A percentile compares a stretch with the other conserved stretches of the same genome.
These are phyloP conservation scores for Brachypodium distachyon DNA, from an alignment of 202 grass and related monocot species.

Conservation along the genomic window DNA sequence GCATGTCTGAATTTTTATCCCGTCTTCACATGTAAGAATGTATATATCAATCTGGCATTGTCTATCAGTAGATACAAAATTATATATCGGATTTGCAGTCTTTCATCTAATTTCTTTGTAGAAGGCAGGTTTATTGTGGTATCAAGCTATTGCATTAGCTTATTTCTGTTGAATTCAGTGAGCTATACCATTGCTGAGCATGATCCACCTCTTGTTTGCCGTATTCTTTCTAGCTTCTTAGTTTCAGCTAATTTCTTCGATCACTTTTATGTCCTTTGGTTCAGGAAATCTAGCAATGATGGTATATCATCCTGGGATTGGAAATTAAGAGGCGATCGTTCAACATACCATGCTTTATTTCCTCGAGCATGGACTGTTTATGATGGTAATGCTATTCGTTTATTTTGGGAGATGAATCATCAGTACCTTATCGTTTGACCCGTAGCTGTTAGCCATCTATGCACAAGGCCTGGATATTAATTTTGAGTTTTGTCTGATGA, in stretches of 20 bases:
- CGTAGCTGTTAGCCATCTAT: background rate
- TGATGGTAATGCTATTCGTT: constrained; percentile 62
- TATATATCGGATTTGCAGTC: background rate
- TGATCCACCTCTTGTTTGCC: background rate
- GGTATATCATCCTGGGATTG: constrained; percentile 97
- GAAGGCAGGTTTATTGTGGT: background rate
- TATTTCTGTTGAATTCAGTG: constrained; percentile 4
- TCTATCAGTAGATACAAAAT: background rate
- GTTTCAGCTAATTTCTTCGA: constrained; percentile 3
- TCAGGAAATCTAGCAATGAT: constrained; percentile 69
- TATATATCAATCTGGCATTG: background rate
- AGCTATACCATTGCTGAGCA: background rate
- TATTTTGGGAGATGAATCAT: background rate
- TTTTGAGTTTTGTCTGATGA: background rate
- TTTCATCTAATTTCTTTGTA: background rate
- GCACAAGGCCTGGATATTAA: background rate
- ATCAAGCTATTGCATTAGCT: background rate
- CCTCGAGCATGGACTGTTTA: constrained; percentile 97
- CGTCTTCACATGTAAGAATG: background rate
- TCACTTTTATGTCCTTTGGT: background rate
- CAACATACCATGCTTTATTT: constrained; percentile 97
- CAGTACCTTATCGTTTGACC: background rate
- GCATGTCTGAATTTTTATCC: background rate
- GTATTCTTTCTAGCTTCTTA: constrained; percentile 19
- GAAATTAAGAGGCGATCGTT: constrained; percentile 87